Percentiles rank a stretch among this genome's conserved stretches.
Evolutionary conservation across 768 basidiomycete species (phyloP).

Genomic region (Pleurotus ostreatus): DNA sequence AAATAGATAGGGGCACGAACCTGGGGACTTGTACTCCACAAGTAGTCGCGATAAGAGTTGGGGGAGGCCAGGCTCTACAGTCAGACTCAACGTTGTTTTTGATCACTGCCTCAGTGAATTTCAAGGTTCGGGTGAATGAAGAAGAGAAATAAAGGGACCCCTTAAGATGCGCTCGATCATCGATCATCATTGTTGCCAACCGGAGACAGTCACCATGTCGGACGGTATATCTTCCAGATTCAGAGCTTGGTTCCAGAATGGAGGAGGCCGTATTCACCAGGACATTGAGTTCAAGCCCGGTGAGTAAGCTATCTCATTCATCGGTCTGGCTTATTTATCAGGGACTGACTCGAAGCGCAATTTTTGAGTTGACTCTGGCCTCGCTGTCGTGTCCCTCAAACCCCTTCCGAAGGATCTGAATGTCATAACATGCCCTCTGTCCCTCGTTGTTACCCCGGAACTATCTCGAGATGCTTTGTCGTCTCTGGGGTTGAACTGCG

Average conservation of each 20-base stretch:
- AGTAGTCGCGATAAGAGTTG: too few species aligned
- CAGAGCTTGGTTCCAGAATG: slow-evolving; percentile 43
- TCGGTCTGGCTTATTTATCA: neutral
- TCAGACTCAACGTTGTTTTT: too few species aligned
- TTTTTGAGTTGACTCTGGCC: slow-evolving; percentile 38
- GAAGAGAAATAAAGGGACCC: too few species aligned
- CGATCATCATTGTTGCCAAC: neutral
- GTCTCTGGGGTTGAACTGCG: slow-evolving; percentile 19
- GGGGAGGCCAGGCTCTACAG: too few species aligned
- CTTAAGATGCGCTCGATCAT: too few species aligned
- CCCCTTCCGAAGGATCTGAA: slow-evolving; percentile 45
- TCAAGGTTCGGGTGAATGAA: too few species aligned
- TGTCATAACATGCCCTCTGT: slow-evolving; percentile 66
- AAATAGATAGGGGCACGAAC: too few species aligned
- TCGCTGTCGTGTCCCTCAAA: slow-evolving; percentile 43
- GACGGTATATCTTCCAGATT: slow-evolving; percentile 21
- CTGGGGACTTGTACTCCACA: too few species aligned
- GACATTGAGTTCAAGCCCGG: slow-evolving; percentile 43
- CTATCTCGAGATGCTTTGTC: slow-evolving; percentile 39
- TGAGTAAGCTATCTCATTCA: slow-evolving; percentile 18
- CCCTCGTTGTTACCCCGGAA: slow-evolving; percentile 57
- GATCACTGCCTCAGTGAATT: too few species aligned
- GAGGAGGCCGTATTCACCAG: slow-evolving; percentile 51
- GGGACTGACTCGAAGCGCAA: slow-evolving; percentile 9
- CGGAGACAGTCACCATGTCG: neutral